Evolutionary conservation across 2,329 filamentous ascomycete genomes (phyloP), one percentile per base, ranked within the genome.

Genomic region (Cladosporium sp.): DNA sequence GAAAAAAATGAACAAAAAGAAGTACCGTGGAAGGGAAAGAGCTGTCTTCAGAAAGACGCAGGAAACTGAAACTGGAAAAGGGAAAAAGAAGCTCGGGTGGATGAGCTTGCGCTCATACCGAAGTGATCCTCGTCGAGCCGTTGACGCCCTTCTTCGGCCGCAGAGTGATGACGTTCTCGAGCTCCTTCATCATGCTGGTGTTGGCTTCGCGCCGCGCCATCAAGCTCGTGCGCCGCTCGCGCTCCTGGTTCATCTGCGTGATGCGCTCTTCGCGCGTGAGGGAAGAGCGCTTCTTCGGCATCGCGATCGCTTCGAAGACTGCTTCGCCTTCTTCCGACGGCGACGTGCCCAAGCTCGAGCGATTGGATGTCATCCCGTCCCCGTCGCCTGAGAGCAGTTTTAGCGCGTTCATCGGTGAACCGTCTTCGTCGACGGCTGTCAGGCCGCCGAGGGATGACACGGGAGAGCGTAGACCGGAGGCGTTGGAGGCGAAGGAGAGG

Each of bases 261-360:
- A 97, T 86, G 41, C 93, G 83, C 71, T 98, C 90, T 63, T 95
- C 91, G 63, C 92, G 77, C 1, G 87, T 89, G 59, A 96, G 74
- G 49, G 80, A 77, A 79, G 55, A 86, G 38, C 85, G 78, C 35
- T 73, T 74, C 6, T 82, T 75, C 2, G 86, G 86, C 54, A 88
- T 75, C 2, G 91, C 89, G 35, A 97, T 82, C 0, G 91, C 93
- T 70, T 98, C 93, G 57, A 95, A 97, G 1, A 98, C 81, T 64
- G 95, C 49, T 38, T 52, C 49, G 34, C 45, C 51, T 22, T 53
- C 51, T 16, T 53, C 51, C 13, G 76, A 77, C 11, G 71, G 71
- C 56, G 76, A 79, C 45, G 74, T 72, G 40, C 80, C 79, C 32
- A 76, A 72, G 53, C 75, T 78, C 13, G 74, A 73, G 45, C 72